Evolutionary conservation across 2,329 filamentous ascomycete genomes (phyloP), one percentile per base, ranked within the genome.

Genomic region (Rachicladosporium sp.): DNA sequence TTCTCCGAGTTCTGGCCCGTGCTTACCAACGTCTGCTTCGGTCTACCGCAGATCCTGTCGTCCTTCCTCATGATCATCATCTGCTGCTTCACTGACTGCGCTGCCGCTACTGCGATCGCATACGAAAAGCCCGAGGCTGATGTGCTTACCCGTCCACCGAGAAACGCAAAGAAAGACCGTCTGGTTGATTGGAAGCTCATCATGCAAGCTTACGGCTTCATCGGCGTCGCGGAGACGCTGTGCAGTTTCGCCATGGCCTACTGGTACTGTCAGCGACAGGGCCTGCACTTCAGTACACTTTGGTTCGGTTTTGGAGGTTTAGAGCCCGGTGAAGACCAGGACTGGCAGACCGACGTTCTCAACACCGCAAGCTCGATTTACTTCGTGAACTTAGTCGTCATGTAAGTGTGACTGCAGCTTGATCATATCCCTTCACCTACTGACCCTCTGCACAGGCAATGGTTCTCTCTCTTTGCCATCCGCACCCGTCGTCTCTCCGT

Each of bases 61-160:
- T 80, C 74, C 1, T 86, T 85, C 52, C 68, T 86, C 35, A 85
- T 86, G 71, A 67, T 63, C 49, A 64, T 67, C 45, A 66, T 66
- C 43, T 62, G 59, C 43, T 84, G 80, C 56, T 84, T 87, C 59
- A 88, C 82, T 9, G 83, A 89, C 55, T 84, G 80, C 46, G 72
- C 74, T 5, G 80, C 79, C 1, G 79, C 83, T 0, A 82, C 80
- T 1, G 74, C 78, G 2, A 69, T 89, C 6, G 82, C 82, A 0
- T 87, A 84, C 53, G 83, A 89, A 54, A 71, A 77, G 34, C 80
- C 82, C 1, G 83, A 89, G 57, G 78, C 80, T 1, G 82, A 88
- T 48, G 74, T 88, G 0, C 70, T 89, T 6, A 65, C 76, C 21
- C 76, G 81, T 3, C 74, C 71, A 36, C 82, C 82, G 0, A 73